Evolutionary conservation across 306 rosid genomes (phyloP), one percentile per base, ranked within the genome.

Genomic region (Hylodesmum podocarpum): DNA sequence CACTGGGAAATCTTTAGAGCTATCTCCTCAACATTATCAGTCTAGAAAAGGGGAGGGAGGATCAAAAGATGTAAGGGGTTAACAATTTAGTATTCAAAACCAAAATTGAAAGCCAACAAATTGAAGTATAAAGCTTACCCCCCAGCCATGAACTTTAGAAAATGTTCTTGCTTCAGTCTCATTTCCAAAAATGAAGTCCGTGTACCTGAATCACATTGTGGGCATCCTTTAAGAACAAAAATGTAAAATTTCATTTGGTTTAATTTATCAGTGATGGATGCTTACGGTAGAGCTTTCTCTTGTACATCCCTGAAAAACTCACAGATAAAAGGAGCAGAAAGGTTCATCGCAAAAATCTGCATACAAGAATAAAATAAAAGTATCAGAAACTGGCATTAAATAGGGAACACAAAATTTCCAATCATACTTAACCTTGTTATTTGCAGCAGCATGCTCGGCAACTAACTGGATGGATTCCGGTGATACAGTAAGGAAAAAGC

Each of bases 401-500:
- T 3, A 29, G 7, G 19, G 36, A 54, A 24, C 34, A 15, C 19
- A 69, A 70, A 41, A 15, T 33, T 49, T 75, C 36, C 33, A 33
- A 53, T 50, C 53, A 43, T 36, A 63, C 14, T 65, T 25, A 58
- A 92, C 97, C 91, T 92, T 92, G 68, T 88, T 88, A 66, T 83
- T 87, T 66, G 92, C 87, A 54, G 94, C 91, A 40, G 97, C 93
- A 84, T 88, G 96, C 71, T 84, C 87, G 73, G 94, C 97, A 87
- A 93, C 97, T 69, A 90, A 85, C 69, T 86, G 93, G 62, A 93
- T 93, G 79, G 96, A 93, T 8, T 89, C 96, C 2, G 98, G 93
- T 41, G 98, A 93, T 54, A 93, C 98, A 3, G 96, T 90, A 71
- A 90, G 96, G 87, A 93, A 93, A 81, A 93, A 93, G 25, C 98